phyloP scores from a whole-genome alignment of 495 filamentous ascomycete genomes.

The Physcia stellaris region DNA sequence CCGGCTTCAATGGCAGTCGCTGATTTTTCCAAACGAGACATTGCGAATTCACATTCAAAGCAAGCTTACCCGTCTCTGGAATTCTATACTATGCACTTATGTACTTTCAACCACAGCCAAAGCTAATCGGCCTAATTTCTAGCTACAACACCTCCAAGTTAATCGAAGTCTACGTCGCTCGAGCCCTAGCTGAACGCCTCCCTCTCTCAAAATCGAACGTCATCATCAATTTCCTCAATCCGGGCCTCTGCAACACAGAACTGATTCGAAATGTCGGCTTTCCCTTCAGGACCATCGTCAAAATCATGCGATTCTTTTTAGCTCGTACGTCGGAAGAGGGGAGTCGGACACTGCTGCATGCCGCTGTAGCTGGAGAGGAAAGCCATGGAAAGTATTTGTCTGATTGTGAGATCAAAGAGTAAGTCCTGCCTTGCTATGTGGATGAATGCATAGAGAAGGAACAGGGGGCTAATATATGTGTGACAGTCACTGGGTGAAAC shows the following conservation, averaged over 20 bases:
- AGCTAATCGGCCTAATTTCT: too few relatives aligned
- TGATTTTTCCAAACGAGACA: slow-evolving; percentile 15
- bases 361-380: slow-evolving; percentile 18
- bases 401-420: slow-evolving; percentile 6
- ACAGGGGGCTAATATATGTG: too few relatives aligned
- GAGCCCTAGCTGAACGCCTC: slow-evolving; percentile 20
- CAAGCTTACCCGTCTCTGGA: too few relatives aligned
- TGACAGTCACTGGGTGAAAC: too few relatives aligned
- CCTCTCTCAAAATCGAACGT: slow-evolving; percentile 17
- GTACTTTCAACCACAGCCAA: too few relatives aligned
- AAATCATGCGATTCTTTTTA: slow-evolving; percentile 1
- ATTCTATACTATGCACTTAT: too few relatives aligned
- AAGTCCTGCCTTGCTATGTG: background rate
- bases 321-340: slow-evolving; percentile 26
- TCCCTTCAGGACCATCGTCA: background rate
- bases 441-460: too few relatives aligned
- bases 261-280: slow-evolving; percentile 16
- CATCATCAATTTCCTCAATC: slow-evolving; percentile 19
- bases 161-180: slow-evolving; percentile 18
- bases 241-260: slow-evolving; percentile 19
- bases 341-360: slow-evolving; percentile 25
- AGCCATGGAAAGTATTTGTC: slow-evolving; percentile 28
- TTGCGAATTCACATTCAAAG: too few relatives aligned
- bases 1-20: slow-evolving; percentile 1
- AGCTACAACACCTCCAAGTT: too few relatives aligned